These are phyloP conservation scores for Fraxinus quadrangulata DNA, from an alignment of 257 asterid genomes.

Conservation along the genomic window DNA sequence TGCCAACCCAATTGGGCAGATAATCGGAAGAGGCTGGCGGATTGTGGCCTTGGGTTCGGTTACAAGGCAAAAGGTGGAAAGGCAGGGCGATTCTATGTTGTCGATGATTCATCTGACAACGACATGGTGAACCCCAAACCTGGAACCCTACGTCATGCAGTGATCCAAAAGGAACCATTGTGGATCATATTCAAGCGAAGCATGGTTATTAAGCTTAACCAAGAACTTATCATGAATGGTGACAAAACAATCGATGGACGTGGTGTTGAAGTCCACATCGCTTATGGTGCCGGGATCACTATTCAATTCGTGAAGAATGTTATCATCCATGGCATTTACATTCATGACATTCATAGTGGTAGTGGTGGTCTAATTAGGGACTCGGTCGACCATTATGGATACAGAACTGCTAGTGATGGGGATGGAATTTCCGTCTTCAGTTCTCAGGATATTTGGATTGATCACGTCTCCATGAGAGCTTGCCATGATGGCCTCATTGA, in stretches of 20 bases:
- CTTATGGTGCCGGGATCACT: conserved; percentile 74
- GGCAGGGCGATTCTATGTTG: conserved; percentile 53
- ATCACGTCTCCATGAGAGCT: conserved; percentile 72
- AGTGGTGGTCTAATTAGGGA: conserved; percentile 65
- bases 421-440: conserved; percentile 81
- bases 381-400: conserved; percentile 54
- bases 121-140: conserved; percentile 55
- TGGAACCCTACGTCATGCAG: conserved; percentile 88
- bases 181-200: conserved; percentile 66
- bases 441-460: conserved; percentile 71
- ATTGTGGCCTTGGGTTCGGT: conserved; percentile 75
- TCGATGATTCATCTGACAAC: conserved; percentile 60
- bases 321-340: conserved; percentile 64
- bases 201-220: conserved; percentile 61
- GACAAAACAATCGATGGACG: conserved; percentile 91
- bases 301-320: conserved; percentile 62
- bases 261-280: conserved; percentile 58
- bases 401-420: conserved; percentile 69
- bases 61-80: conserved; percentile 71
- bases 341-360: conserved; percentile 46
- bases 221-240: conserved; percentile 60
- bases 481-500: conserved; percentile 73
- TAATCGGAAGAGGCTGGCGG: conserved; percentile 66
- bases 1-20: conserved; percentile 68
- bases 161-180: conserved; percentile 64